Base-by-base conservation (phyloP, 2,329 filamentous ascomycete species). In the Aspergillus arachidicola region DNA sequence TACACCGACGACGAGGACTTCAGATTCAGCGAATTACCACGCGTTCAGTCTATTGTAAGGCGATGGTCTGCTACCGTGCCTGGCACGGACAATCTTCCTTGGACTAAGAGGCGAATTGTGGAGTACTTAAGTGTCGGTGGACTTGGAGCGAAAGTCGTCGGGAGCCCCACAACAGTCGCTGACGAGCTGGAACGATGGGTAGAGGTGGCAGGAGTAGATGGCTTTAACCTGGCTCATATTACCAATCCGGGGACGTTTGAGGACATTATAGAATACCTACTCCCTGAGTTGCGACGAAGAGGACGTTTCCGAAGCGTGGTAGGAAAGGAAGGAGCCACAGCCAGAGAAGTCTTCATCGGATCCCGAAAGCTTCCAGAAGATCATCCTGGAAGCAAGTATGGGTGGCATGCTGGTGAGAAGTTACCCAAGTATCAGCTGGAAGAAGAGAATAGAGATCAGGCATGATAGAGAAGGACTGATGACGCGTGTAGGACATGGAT, bases 151-250 rank as follows among this genome's bases (percentile, higher is more conserved):
- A 53, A 55, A 12, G 58, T 34, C 9, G 50, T 60, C 3, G 58
- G 58, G n/a, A 55, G 50, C 10, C 48, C 58, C 1, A 21, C 45
- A 19, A 69, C 66, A 2, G 72, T 75, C 16, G 72, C 69, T 0
- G 72, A 74, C 57, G 53, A 65, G 19, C 59, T 74, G 58, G 70
- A 74, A 64, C 59, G 60, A 38, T 72, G 71, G 71, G 59, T 70
- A 14, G 50, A 63, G 0, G 63, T 66, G 4, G 59, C 66, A 6
- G 71, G 67, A n/a, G 53, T 71, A 23, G 70, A 73, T 60, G 69
- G 70, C 14, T 71, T 72, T 30, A 71, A 72, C 59, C 50, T 73
- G 45, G 64, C 62, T 26, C 65, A 68, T 59, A 63, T 68, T n/a
- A 63, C 46, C 21, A 66, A 64, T 1, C 70, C 70, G 7, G 69